Evolutionary conservation across 768 basidiomycete species (phyloP), one percentile per base, ranked within the genome.

Genomic region (Podaxis sp.): DNA sequence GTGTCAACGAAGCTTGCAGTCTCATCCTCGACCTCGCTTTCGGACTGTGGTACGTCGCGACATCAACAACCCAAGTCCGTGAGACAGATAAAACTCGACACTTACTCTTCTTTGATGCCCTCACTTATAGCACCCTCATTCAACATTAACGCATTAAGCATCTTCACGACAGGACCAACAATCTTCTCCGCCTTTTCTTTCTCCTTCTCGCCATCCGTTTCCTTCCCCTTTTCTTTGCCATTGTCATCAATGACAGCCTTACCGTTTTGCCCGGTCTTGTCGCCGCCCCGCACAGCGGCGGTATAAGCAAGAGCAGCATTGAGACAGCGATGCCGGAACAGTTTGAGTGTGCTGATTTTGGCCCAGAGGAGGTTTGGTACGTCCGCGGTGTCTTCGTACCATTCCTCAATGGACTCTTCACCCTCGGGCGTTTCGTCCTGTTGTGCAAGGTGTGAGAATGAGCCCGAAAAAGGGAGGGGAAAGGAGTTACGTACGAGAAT

Each of bases 321-420:
- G 12, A 96, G 78, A 69, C 88, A 87, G 17, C 95, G 87, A 72
- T 95, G 88, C 26, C 92, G 83, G 71, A 88, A 88, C 4, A 96
- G 82, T 74, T 97, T 95, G 24, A 99, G 72, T 1, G 87, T 83
- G 7, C 89, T 75, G 2, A 97, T 71, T 70, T 93, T 93, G 0
- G 93, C 90, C 49, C 77, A 79, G 0, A 93, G 81, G 3, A 80
- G 77, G 1, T 80, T 76, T 0, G 84, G 70, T 22, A 96, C 72
- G 2, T 87, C 80, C 12, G 7, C 17, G 0, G 80, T 79, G 38
- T 95, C 88, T 36, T 88, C 84, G 9, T 84, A 76, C 95, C 95
- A 98, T 67, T 95, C 92, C 44, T 85, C 71, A 6, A 67, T 70
- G 0, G 62, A n/a, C 30, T 71, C 64, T 24, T 71, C 83, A 13